These are phyloP conservation scores for Gomphus bonarii DNA, from an alignment of 1,284 basidiomycete species.

Conservation along the genomic window DNA sequence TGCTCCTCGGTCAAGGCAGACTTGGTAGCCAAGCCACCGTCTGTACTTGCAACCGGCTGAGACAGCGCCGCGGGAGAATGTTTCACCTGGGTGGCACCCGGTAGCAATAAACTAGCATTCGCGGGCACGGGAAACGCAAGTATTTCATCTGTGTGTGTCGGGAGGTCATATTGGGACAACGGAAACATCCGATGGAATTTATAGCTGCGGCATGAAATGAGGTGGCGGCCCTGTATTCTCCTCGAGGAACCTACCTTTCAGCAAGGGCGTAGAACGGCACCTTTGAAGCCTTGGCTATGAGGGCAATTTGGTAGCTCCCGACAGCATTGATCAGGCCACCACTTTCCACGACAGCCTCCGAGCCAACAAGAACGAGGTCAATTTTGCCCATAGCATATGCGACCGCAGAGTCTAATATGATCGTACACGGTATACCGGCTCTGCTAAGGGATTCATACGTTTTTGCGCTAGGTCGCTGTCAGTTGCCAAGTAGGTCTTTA, in stretches of 20 bases:
- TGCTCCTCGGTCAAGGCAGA: constrained; percentile 59
- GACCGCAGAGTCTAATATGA: constrained; percentile 93
- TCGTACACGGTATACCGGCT: constrained; percentile 87
- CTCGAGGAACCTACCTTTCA: constrained; percentile 54
- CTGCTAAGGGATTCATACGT: constrained; percentile 79
- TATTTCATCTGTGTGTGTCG: constrained; percentile 65
- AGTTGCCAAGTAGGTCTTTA: constrained; percentile 10
- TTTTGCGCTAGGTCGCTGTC: constrained; percentile 50
- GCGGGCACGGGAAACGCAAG: constrained; percentile 47
- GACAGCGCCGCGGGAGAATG: neutral
- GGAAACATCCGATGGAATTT: constrained; percentile 98
- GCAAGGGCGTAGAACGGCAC: constrained; percentile 97
- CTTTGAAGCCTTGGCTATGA: constrained; percentile 88
- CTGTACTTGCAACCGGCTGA: constrained; percentile 4
- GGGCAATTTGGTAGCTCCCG: constrained; percentile 93
- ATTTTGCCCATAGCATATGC: constrained; percentile 94
- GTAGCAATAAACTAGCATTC: constrained; percentile 6
- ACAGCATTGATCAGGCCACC: constrained; percentile 85
- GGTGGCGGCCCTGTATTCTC: constrained; percentile 10
- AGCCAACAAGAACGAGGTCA: constrained; percentile 91
- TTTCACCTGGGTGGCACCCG: neutral
- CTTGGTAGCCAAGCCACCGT: constrained; percentile 17
- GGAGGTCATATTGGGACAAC: constrained; percentile 92
- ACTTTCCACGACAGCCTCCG: constrained; percentile 94
- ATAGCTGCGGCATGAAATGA: constrained; percentile 48